phyloP scores from a whole-genome alignment of 2,329 filamentous ascomycete species.

The Pezicula carpinea region DNA sequence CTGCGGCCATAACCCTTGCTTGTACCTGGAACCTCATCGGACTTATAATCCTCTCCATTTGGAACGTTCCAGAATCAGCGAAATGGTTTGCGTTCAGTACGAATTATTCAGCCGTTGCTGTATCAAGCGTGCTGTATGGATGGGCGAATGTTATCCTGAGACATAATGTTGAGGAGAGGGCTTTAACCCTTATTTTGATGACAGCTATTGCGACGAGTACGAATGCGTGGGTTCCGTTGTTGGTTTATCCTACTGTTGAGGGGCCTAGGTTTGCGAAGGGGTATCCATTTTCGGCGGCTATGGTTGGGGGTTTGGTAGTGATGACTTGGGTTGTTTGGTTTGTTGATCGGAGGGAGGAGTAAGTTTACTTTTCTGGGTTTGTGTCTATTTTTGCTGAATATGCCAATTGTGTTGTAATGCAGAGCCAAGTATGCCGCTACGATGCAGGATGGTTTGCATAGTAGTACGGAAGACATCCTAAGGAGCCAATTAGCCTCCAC shows the following conservation, averaged over 20 bases:
- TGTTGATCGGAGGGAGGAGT: background rate
- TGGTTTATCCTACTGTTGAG: conserved; percentile 29
- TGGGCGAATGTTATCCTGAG: conserved; percentile 40
- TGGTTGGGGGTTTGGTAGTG: background rate
- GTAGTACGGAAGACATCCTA: too few relatives aligned
- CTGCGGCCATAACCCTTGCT: conserved; percentile 48
- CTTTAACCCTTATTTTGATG: conserved; percentile 36
- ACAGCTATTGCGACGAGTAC: conserved; percentile 39
- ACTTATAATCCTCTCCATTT: conserved; percentile 46
- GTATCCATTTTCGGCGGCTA: background rate
- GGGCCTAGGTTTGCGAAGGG: background rate
- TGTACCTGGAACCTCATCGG: conserved; percentile 44
- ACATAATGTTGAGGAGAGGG: conserved; percentile 33
- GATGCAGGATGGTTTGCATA: too few relatives aligned
- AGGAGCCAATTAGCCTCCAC: too few relatives aligned
- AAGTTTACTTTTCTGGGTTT: background rate
- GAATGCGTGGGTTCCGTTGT: conserved; percentile 39
- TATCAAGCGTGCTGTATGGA: conserved; percentile 41
- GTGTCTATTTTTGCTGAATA: too few relatives aligned
- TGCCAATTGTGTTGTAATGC: too few relatives aligned
- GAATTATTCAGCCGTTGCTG: conserved; percentile 35
- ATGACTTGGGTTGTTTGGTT: background rate
- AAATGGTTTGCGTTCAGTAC: conserved; percentile 48
- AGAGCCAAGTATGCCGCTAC: too few relatives aligned
- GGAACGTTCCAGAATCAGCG: conserved; percentile 49